These are phyloP conservation scores for Claviceps spartinae DNA, from an alignment of 2,329 filamentous ascomycete species.

Conservation along the genomic window DNA sequence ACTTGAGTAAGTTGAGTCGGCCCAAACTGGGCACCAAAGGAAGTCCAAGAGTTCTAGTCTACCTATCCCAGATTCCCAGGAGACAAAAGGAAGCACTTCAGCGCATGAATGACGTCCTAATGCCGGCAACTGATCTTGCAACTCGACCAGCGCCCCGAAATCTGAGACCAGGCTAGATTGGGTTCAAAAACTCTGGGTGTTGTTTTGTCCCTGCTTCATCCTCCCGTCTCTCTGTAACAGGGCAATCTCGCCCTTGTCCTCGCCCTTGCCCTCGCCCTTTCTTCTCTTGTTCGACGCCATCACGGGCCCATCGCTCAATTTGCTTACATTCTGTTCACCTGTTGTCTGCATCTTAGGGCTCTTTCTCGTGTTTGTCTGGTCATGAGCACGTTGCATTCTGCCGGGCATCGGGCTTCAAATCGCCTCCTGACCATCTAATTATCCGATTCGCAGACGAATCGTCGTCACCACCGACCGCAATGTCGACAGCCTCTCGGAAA, in stretches of 20 bases:
- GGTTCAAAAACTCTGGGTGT: background rate
- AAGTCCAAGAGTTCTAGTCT: background rate
- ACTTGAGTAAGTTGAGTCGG: background rate
- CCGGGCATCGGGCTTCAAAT: slow-evolving; percentile 16
- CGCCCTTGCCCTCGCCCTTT: background rate
- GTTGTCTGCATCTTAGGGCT: background rate
- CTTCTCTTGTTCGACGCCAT: background rate
- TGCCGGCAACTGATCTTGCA: slow-evolving; percentile 1
- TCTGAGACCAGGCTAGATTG: background rate
- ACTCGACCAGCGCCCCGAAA: background rate
- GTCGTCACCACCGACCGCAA: background rate
- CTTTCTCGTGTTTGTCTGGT: background rate
- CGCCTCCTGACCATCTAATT: slow-evolving; percentile 13
- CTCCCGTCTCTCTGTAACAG: background rate
- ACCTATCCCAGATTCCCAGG: background rate
- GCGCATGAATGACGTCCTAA: slow-evolving; percentile 3
- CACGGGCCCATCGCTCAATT: background rate
- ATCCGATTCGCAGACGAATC: background rate
- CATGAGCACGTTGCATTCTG: slow-evolving; percentile 2
- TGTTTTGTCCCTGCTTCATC: background rate
- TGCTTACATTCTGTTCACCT: background rate
- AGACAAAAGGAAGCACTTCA: background rate
- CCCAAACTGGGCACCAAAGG: slow-evolving; percentile 1
- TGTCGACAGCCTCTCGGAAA: slow-evolving; percentile 38
- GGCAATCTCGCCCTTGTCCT: background rate